Evolutionary conservation across 257 asterid species (phyloP).

Genomic region (Linderniella brevidens): DNA sequence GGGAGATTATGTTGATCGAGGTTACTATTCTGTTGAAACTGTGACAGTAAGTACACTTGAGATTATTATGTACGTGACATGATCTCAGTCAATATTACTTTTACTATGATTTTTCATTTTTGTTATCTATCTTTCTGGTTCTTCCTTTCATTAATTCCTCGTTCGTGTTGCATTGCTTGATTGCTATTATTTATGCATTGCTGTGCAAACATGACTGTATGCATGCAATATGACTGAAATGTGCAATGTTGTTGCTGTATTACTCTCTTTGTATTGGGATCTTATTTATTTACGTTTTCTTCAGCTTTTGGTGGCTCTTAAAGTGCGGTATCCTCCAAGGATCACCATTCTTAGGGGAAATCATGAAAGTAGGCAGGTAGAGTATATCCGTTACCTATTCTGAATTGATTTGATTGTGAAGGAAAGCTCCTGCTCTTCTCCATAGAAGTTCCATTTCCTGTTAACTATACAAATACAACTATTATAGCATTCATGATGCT

Average conservation of each 20-base stretch:
- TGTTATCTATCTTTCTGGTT: not conserved
- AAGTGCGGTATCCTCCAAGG: constrained; percentile 48
- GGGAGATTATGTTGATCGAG: constrained; percentile 32
- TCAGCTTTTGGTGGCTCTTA: constrained; percentile 52
- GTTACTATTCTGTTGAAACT: constrained; percentile 29
- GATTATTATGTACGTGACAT: not conserved
- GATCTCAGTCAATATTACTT: not conserved
- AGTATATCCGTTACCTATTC: not conserved
- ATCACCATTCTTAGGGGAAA: constrained; percentile 50
- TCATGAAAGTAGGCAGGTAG: constrained; percentile 50
- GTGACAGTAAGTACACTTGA: constrained; percentile 17
- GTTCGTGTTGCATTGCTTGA: not conserved
- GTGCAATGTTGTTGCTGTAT: too few relatives aligned
- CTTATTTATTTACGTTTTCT: too few relatives aligned
- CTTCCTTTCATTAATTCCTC: not conserved
- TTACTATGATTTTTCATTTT: not conserved
- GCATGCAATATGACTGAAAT: constrained; percentile 9
- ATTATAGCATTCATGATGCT: not conserved
- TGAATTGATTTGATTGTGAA: not conserved
- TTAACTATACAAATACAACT: not conserved
- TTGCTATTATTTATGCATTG: not conserved
- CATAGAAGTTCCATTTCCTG: not conserved
- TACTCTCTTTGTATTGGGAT: too few relatives aligned
- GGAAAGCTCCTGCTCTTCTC: not conserved
- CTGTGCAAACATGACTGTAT: not conserved